These are phyloP conservation scores for Schizopora paradoxa DNA, from an alignment of 1,284 basidiomycete species.

Conservation along the genomic window DNA sequence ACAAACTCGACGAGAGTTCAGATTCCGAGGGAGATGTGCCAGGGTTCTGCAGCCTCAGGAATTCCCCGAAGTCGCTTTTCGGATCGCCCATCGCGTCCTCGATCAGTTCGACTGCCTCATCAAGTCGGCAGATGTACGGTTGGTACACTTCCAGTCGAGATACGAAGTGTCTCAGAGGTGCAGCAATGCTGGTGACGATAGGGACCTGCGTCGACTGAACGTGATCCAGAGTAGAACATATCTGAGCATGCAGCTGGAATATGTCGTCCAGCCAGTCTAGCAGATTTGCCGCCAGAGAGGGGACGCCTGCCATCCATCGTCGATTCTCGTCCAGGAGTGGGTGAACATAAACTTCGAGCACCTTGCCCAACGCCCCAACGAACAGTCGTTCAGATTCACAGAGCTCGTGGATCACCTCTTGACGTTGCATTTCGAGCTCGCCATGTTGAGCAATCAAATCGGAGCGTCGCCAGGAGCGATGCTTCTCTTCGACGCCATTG, in stretches of 20 bases:
- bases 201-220: constrained; percentile 40
- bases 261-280: constrained; percentile 87
- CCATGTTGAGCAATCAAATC: constrained; percentile 33
- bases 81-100: constrained; percentile 48
- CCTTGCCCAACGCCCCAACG: constrained; percentile 56
- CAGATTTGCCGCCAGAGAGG: constrained; percentile 57
- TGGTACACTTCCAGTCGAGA: constrained; percentile 74
- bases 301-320: constrained; percentile 77
- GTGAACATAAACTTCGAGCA: constrained; percentile 64
- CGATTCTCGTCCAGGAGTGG: constrained; percentile 70
- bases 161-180: constrained; percentile 54
- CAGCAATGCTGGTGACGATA: constrained; percentile 49
- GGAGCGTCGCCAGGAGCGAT: constrained; percentile 19
- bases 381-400: constrained; percentile 65
- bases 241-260: constrained; percentile 63
- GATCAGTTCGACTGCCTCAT: constrained; percentile 52
- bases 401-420: constrained; percentile 66
- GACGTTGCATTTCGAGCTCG: constrained; percentile 50
- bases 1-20: constrained; percentile 56
- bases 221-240: constrained; percentile 47
- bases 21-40: too few species aligned
- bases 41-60: constrained; percentile 75
- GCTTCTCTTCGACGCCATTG: too few species aligned
- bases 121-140: constrained; percentile 74
- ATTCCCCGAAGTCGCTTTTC: constrained; percentile 75